Evolutionary conservation across 148 eudicot species (phyloP), one percentile per base, ranked within the genome.

Genomic region (Amaranthus cruentus): DNA sequence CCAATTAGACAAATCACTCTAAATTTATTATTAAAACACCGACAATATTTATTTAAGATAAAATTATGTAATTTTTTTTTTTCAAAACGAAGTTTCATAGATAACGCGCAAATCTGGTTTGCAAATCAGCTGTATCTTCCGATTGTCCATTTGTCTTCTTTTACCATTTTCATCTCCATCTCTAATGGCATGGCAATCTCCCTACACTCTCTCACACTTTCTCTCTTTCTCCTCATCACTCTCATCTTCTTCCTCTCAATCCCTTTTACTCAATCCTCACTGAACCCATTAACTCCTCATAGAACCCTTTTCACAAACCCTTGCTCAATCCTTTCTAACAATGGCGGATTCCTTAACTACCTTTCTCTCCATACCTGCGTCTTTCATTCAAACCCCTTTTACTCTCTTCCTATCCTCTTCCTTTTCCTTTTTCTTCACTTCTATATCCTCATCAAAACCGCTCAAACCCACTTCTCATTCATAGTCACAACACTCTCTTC

Each of bases 361-460:
- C 60, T 46, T 50, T 70, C 80, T 55, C 79, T 88, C 80, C 91
- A 90, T 47, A 61, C 57, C 75, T 90, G 93, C 80, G 10, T 81
- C 66, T 87, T 90, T 82, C n/a, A 63, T 44, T 55, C 78, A 51
- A 76, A 70, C 80, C 83, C 79, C 6, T n/a, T 55, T 14, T 79
- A 78, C 64, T 83, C 97, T 1, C 54, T 95, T 28, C 88, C 90
- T 2, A 78, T 83, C 77, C 90, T 95, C 76, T 57, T 77, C 0
- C 80, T 91, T 50, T 14, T 63, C 46, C 72, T 95, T 21, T 48
- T 91, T 55, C 73, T 91, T 66, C 88, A 87, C n/a, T 95, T 95
- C 80, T 86, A 90, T 80, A 57, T 90, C 70, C 85, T 95, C 11
- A 79, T 91, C 75, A 84, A 83, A 44, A 87, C 98, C 6, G 98